These are phyloP conservation scores for Ophiorrhiza pumila DNA, from an alignment of 257 asterid genomes.

Conservation along the genomic window DNA sequence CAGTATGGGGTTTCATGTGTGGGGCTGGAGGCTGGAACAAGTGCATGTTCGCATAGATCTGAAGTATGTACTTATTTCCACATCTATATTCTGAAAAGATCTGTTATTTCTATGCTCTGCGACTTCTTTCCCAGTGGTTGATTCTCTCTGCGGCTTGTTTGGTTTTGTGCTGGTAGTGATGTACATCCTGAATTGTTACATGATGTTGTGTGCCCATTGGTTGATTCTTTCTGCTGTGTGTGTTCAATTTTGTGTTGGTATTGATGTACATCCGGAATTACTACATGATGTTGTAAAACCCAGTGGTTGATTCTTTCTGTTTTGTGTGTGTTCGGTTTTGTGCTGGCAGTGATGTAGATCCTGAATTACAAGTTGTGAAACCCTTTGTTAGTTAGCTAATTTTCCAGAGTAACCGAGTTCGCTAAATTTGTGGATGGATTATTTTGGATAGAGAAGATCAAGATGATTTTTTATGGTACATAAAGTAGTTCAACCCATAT, in stretches of 20 bases:
- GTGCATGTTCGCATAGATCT: conserved; percentile 66
- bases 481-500: no score
- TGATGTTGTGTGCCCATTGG: not conserved
- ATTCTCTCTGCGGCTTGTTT: not conserved
- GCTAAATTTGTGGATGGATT: not conserved
- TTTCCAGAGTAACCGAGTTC: not conserved
- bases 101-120: conserved; percentile 1
- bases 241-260: not conserved
- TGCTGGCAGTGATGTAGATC: not conserved
- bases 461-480: no score
- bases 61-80: conserved; percentile 47
- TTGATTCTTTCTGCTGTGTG: not conserved
- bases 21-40: conserved; percentile 55
- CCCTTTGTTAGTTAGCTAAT: not conserved
- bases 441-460: not conserved
- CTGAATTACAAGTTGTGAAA: not conserved
- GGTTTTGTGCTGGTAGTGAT: not conserved
- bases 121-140: not conserved
- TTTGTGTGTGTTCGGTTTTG: not conserved
- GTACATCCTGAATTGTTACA: not conserved
- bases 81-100: not conserved
- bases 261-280: not conserved
- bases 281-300: not conserved
- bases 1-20: conserved; percentile 55
- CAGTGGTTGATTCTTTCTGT: not conserved